Evolutionary conservation across 306 rosid species (phyloP).

Genomic region (Prunus persica): DNA sequence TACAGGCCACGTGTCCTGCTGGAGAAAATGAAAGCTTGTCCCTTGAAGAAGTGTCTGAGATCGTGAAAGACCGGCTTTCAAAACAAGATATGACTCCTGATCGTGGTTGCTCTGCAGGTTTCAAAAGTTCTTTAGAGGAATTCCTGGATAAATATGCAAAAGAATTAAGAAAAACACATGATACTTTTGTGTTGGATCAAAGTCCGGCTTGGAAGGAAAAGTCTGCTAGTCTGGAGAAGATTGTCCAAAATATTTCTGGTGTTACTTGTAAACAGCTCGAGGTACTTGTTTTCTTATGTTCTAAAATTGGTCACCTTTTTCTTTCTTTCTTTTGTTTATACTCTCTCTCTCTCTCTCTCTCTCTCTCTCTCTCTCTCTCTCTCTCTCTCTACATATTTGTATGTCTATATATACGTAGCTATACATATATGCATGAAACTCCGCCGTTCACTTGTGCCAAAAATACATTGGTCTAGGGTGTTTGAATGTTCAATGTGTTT

Average conservation of each 20-base stretch:
- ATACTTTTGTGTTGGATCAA: conserved; percentile 19
- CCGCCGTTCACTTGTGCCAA: too few species aligned
- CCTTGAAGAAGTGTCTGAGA: conserved; percentile 53
- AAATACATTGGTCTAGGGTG: neutral
- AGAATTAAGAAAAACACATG: conserved; percentile 29
- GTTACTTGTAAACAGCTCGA: conserved; percentile 68
- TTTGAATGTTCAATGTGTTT: neutral
- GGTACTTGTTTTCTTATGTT: conserved; percentile 44
- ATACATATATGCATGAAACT: too few species aligned
- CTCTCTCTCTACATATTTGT: too few species aligned
- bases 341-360: neutral
- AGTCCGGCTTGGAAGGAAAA: conserved; percentile 27
- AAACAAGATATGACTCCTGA: conserved; percentile 49
- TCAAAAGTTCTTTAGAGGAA: conserved; percentile 47
- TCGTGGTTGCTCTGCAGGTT: conserved; percentile 54
- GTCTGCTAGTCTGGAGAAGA: conserved; percentile 34
- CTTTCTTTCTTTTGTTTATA: neutral
- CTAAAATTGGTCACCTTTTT: neutral
- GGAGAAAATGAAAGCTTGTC: conserved; percentile 50
- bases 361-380: too few species aligned
- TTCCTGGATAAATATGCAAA: conserved; percentile 47
- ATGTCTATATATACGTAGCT: too few species aligned
- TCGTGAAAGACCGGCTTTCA: conserved; percentile 56
- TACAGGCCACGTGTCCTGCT: conserved; percentile 75
- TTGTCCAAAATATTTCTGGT: conserved; percentile 58